Percentiles rank a stretch among this genome's conserved stretches.
phyloP scores from a whole-genome alignment of 306 rosid species.

The Potentilla sterilis region DNA sequence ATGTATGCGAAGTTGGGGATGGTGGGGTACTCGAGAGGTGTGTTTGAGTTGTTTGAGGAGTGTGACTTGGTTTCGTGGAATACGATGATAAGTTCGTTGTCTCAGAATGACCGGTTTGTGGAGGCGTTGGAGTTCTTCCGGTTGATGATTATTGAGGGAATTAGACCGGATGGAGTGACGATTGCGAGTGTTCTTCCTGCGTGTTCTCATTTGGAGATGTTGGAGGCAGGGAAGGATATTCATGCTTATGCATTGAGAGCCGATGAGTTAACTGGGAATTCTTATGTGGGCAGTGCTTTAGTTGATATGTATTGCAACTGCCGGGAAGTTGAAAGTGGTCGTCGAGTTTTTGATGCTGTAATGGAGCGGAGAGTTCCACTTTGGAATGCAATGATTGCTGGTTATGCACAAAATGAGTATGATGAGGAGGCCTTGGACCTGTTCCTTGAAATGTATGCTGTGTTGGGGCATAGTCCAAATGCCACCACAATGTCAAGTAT shows the following conservation, averaged over 20 bases:
- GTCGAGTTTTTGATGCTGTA: constrained; percentile 50
- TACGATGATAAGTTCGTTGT: constrained; percentile 66
- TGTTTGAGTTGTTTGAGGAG: constrained; percentile 62
- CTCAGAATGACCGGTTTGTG: constrained; percentile 62
- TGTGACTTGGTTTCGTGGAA: constrained; percentile 81
- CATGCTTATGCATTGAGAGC: constrained; percentile 63
- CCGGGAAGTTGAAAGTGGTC: constrained; percentile 48
- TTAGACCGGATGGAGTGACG: constrained; percentile 69
- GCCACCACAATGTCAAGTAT: constrained; percentile 69
- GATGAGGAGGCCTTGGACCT: constrained; percentile 56
- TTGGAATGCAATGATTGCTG: constrained; percentile 83
- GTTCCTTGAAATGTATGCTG: constrained; percentile 58
- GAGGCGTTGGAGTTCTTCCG: constrained; percentile 52
- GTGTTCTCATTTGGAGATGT: constrained; percentile 73
- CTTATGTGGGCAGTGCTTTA: constrained; percentile 72
- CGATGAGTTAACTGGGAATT: constrained; percentile 47
- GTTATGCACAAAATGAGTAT: constrained; percentile 61
- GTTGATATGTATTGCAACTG: constrained; percentile 91
- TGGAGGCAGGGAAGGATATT: constrained; percentile 57
- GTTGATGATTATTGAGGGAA: constrained; percentile 50
- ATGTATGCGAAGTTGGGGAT: constrained; percentile 74
- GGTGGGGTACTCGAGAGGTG: constrained; percentile 45
- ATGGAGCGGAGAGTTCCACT: constrained; percentile 44
- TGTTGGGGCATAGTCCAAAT: constrained; percentile 44
- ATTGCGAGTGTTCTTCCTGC: constrained; percentile 78